Conservation (phyloP, 2,329 filamentous ascomycete genomes). For the Alternaria sp. region DNA sequence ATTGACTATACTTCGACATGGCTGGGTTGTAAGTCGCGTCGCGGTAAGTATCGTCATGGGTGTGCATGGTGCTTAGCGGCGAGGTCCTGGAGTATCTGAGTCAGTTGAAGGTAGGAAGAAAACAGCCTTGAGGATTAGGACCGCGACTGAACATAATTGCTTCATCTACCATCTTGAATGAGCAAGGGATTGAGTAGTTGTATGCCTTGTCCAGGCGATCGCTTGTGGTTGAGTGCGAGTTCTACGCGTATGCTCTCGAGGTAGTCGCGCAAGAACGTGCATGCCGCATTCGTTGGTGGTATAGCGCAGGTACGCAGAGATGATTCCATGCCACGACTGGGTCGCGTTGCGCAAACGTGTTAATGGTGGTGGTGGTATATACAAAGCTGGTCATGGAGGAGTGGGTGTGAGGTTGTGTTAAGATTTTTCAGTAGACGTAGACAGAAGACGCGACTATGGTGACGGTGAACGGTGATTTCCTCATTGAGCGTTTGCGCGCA, state of each 20-base stretch:
- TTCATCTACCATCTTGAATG: neutral
- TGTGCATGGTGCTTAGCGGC: neutral
- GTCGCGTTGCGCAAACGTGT: neutral
- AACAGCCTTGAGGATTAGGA: neutral
- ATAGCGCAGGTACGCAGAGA: neutral
- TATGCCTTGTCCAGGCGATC: neutral
- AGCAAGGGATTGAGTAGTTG: neutral
- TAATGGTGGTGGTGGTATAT: neutral
- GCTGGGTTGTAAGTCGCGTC: neutral
- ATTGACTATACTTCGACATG: neutral
- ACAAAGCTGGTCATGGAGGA: neutral
- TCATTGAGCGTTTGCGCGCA: neutral
- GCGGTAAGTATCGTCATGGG: neutral
- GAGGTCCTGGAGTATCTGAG: neutral
- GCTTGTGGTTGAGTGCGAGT: neutral
- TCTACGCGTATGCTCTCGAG: neutral
- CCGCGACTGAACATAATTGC: neutral
- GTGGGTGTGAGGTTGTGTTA: neutral
- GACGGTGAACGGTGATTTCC: neutral
- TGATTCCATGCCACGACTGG: neutral
- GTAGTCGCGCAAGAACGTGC: neutral
- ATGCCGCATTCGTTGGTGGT: neutral
- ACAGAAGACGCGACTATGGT: neutral
- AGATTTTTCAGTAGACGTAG: neutral
- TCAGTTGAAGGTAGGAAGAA: neutral